Conservation (phyloP, 2,329 filamentous ascomycete genomes). For the Plectosphaerella sp. region DNA sequence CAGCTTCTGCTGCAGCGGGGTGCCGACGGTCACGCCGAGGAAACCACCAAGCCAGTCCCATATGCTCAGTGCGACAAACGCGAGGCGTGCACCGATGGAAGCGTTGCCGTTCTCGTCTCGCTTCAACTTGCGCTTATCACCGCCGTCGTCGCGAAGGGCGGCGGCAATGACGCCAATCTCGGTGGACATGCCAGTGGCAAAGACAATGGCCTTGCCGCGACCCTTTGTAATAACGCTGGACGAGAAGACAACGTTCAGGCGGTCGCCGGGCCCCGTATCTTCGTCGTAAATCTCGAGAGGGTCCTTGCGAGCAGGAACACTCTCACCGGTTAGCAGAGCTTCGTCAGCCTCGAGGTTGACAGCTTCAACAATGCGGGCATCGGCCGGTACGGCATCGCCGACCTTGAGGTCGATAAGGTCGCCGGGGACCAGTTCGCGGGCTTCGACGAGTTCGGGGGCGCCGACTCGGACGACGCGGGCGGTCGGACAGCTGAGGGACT, state of each 20-base stretch:
- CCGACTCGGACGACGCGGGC: constrained; percentile 32
- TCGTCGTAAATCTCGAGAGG: constrained; percentile 30
- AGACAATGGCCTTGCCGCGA: constrained; percentile 52
- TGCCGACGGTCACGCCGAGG: constrained; percentile 49
- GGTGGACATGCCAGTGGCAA: constrained; percentile 55
- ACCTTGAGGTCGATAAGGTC: constrained; percentile 45
- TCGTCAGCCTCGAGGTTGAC: constrained; percentile 63
- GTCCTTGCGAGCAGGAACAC: constrained; percentile 48
- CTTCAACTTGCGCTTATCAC: constrained; percentile 1
- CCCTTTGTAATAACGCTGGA: constrained; percentile 54
- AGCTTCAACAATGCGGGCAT: constrained; percentile 46
- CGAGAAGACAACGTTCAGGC: constrained; percentile 53
- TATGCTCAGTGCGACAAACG: constrained; percentile 3
- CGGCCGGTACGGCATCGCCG: constrained; percentile 53
- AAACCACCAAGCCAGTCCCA: constrained; percentile 26
- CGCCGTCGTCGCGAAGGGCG: constrained; percentile 21
- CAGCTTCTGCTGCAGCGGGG: constrained; percentile 63
- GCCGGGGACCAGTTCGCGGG: constrained; percentile 45
- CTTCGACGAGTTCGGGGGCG: constrained; percentile 21
- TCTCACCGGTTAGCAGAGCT: constrained; percentile 56
- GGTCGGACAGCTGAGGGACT: constrained; percentile 28
- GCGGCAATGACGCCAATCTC: constrained; percentile 55
- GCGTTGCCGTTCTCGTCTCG: background rate
- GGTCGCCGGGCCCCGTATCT: constrained; percentile 39
- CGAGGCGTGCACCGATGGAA: background rate